Percentiles rank a stretch among this genome's conserved stretches.
These are phyloP conservation scores for Candida silvicultrix DNA, from an alignment of 805 yeast species.

Conservation along the genomic window DNA sequence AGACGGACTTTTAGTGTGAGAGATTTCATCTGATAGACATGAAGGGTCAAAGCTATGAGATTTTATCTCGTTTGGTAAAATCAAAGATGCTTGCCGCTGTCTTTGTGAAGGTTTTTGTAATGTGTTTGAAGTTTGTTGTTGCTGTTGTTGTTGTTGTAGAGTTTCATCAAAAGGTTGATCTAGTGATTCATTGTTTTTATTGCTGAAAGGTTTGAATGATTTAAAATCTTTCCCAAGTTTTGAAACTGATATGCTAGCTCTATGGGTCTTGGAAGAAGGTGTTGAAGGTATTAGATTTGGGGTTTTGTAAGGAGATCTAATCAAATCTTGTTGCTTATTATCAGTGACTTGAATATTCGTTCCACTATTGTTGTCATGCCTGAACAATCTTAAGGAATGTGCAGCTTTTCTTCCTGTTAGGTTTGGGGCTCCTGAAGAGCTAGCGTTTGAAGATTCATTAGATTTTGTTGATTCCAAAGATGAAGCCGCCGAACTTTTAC, in stretches of 20 bases:
- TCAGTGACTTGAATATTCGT: not conserved
- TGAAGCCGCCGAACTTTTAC: not conserved
- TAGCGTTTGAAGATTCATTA: not conserved
- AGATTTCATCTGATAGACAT: not conserved
- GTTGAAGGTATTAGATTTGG: not conserved
- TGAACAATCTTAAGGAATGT: conserved; percentile 46
- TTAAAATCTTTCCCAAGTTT: not conserved
- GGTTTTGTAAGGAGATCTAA: not conserved
- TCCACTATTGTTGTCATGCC: conserved; percentile 23
- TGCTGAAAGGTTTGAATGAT: not conserved
- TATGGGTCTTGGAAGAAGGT: not conserved
- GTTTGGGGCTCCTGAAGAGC: conserved; percentile 4
- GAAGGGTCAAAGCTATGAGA: not conserved
- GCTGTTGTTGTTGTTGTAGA: not conserved
- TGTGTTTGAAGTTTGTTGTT: not conserved
- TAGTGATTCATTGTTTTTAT: not conserved
- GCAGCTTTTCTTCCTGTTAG: conserved; percentile 54
- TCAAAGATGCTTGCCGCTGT: not conserved
- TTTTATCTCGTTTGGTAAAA: conserved; percentile 1
- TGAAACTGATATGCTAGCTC: not conserved
- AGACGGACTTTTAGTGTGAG: not conserved
- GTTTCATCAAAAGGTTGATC: not conserved
- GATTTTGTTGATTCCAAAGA: not conserved
- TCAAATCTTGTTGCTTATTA: not conserved
- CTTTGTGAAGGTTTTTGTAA: not conserved